A percentile compares a stretch with the other conserved stretches of the same genome.
phyloP scores from a whole-genome alignment of 768 basidiomycete species.

The Lactarius sanguifluus region DNA sequence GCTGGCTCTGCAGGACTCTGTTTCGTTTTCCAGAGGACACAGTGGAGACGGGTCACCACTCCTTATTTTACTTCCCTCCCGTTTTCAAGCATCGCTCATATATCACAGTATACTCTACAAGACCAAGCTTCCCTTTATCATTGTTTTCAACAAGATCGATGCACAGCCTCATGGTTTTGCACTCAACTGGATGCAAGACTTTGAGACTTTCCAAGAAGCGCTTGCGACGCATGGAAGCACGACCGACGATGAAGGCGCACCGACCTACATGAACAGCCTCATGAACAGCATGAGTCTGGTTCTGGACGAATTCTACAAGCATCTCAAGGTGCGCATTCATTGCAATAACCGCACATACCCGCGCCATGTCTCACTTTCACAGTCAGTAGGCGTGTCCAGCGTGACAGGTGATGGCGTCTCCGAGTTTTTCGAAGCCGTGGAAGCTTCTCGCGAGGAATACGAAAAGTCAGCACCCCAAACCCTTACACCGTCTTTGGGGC shows the following conservation, averaged over 20 bases:
- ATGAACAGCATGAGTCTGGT: slow-evolving; percentile 99
- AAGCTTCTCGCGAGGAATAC: slow-evolving; percentile 85
- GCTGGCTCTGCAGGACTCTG: not conserved
- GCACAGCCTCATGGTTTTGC: slow-evolving; percentile 89
- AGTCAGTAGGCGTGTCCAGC: slow-evolving; percentile 96
- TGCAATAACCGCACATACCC: not conserved
- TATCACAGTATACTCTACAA: slow-evolving; percentile 87
- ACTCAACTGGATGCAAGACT: slow-evolving; percentile 97
- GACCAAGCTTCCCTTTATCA: slow-evolving; percentile 93
- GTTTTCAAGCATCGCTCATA: slow-evolving; percentile 6
- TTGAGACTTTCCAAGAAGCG: slow-evolving; percentile 91
- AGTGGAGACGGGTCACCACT: too few species aligned
- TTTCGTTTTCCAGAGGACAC: too few species aligned
- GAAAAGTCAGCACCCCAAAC: slow-evolving; percentile 58
- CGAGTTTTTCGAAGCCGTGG: slow-evolving; percentile 90
- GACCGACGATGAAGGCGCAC: slow-evolving; percentile 81
- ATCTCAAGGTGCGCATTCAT: slow-evolving; percentile 69
- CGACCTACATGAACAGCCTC: slow-evolving; percentile 96
- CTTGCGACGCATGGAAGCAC: slow-evolving; percentile 67
- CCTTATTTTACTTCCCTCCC: not conserved
- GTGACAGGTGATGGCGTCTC: slow-evolving; percentile 93
- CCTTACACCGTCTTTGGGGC: not conserved
- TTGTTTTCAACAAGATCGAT: slow-evolving; percentile 99
- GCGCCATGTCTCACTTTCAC: slow-evolving; percentile 5
- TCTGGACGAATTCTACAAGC: slow-evolving; percentile 96